Conservation (phyloP, 257 asterid genomes). For the Plectranthus barbatus region DNA sequence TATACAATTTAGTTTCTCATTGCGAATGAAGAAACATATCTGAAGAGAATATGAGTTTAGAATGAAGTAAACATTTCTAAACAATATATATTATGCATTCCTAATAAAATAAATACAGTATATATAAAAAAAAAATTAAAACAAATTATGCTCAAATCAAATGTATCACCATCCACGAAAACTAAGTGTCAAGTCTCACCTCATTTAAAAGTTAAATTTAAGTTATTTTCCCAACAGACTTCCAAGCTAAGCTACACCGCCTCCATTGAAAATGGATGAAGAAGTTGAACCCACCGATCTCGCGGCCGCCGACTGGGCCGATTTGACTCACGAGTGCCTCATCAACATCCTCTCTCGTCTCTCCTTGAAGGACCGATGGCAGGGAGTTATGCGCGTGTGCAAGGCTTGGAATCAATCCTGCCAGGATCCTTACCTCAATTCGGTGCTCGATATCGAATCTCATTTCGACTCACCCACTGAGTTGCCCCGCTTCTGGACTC, state of each 20-base stretch:
- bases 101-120: too few relatives aligned
- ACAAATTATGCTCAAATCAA: too few relatives aligned
- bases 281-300: conserved; percentile 10
- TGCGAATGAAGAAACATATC: too few relatives aligned
- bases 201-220: too few relatives aligned
- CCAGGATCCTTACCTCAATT: conserved; percentile 63
- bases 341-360: conserved; percentile 62
- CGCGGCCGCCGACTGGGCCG: conserved; percentile 62
- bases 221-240: too few relatives aligned
- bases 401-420: conserved; percentile 63
- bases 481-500: conserved; percentile 54
- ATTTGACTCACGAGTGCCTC: conserved; percentile 71
- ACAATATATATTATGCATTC: too few relatives aligned
- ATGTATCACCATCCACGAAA: too few relatives aligned
- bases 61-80: too few relatives aligned
- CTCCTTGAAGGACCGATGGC: conserved; percentile 63
- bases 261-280: conserved; percentile 33
- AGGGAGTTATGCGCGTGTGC: conserved; percentile 57
- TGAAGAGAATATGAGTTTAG: too few relatives aligned
- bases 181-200: too few relatives aligned
- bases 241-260: not conserved
- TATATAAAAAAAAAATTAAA: too few relatives aligned
- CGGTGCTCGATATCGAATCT: conserved; percentile 50
- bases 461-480: conserved; percentile 42
- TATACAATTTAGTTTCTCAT: too few relatives aligned